Conservation (phyloP, 2,329 filamentous ascomycete species). For the Macrophomina tecta region DNA sequence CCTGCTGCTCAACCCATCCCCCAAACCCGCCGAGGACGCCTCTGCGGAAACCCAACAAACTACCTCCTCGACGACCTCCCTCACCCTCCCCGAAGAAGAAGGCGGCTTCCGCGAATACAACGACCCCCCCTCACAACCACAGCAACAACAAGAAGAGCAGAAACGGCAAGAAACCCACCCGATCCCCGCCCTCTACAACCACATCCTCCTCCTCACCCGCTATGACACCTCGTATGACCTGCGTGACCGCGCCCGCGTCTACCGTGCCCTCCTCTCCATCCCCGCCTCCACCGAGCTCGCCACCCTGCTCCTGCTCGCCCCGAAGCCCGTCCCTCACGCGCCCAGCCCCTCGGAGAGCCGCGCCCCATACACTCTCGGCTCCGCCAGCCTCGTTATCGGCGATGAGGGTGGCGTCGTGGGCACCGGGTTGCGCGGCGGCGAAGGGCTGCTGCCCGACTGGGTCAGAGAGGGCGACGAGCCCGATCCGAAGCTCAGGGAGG, state of each 20-base stretch:
- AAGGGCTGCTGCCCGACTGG: slow-evolving; percentile 83
- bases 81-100: slow-evolving; percentile 22
- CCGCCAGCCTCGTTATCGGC: slow-evolving; percentile 82
- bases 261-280: slow-evolving; percentile 79
- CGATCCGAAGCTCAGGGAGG: slow-evolving; percentile 73
- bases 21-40: slow-evolving; percentile 14
- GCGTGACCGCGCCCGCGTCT: slow-evolving; percentile 87
- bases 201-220: slow-evolving; percentile 81
- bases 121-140: slow-evolving; percentile 22
- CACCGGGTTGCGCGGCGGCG: slow-evolving; percentile 71
- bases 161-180: slow-evolving; percentile 57
- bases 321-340: slow-evolving; percentile 90
- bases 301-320: slow-evolving; percentile 86
- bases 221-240: slow-evolving; percentile 97
- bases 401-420: slow-evolving; percentile 75
- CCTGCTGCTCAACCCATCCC: slow-evolving; percentile 67
- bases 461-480: slow-evolving; percentile 81
- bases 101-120: slow-evolving; percentile 33
- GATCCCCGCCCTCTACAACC: slow-evolving; percentile 80
- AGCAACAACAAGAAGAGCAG: slow-evolving; percentile 33
- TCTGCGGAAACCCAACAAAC: slow-evolving; percentile 10
- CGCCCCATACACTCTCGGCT: slow-evolving; percentile 79
- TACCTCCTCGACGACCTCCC: neutral
- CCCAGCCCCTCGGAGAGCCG: slow-evolving; percentile 87
- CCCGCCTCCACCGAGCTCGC: slow-evolving; percentile 81